phyloP scores from a whole-genome alignment of 2,329 filamentous ascomycete genomes.

The Myrmaecium sp. region DNA sequence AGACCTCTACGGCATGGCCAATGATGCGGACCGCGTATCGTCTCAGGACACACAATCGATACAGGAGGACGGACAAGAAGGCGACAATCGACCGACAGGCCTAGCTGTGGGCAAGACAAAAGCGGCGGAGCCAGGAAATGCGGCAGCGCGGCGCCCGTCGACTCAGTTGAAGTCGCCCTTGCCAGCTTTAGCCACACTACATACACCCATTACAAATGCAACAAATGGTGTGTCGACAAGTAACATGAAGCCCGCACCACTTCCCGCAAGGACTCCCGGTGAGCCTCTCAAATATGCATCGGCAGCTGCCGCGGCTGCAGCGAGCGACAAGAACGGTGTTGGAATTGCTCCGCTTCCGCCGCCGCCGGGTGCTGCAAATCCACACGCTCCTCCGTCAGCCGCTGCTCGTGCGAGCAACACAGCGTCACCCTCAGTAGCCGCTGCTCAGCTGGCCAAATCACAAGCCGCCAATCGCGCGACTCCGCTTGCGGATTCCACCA shows the following conservation, averaged over 20 bases:
- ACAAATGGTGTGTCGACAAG: constrained; percentile 42
- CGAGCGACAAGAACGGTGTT: constrained; percentile 71
- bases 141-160: constrained; percentile 54
- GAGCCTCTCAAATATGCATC: constrained; percentile 95
- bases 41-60: constrained; percentile 89
- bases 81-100: constrained; percentile 30
- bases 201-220: constrained; percentile 49
- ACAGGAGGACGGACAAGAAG: constrained; percentile 65
- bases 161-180: constrained; percentile 85
- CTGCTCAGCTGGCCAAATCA: constrained; percentile 21
- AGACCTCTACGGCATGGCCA: constrained; percentile 63
- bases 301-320: constrained; percentile 81
- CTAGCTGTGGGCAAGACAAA: constrained; percentile 36
- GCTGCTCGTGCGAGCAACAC: constrained; percentile 39
- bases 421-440: constrained; percentile 30
- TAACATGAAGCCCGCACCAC: constrained; percentile 80
- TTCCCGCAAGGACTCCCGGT: constrained; percentile 68
- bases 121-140: constrained; percentile 40
- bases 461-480: constrained; percentile 20
- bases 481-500: constrained; percentile 24
- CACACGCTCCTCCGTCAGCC: constrained; percentile 25
- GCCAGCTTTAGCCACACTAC: constrained; percentile 79
- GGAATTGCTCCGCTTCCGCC: constrained; percentile 89
- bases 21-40: constrained; percentile 74
- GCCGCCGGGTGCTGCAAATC: constrained; percentile 46